Evolutionary conservation across 2,329 filamentous ascomycete species (phyloP).

Genomic region (Beauveria sp.): DNA sequence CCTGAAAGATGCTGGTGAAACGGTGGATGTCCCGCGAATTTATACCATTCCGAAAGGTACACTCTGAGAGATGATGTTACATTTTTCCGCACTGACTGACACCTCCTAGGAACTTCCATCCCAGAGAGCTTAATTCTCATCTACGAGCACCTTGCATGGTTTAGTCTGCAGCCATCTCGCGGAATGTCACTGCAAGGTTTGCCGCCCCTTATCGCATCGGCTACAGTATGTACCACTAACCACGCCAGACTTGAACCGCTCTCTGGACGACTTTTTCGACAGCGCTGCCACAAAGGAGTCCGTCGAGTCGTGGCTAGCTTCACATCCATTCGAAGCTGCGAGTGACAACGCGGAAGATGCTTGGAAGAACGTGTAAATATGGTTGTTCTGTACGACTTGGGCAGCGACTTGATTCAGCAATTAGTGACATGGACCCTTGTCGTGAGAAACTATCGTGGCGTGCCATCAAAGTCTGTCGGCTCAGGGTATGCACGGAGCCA

Average conservation of each 20-base stretch:
- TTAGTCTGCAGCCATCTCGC: slow-evolving; percentile 11
- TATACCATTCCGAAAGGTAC: not conserved
- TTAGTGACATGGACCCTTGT: no score
- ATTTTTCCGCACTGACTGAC: not conserved
- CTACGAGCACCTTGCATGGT: slow-evolving; percentile 8
- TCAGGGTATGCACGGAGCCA: slow-evolving; percentile 12
- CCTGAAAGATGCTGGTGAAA: not conserved
- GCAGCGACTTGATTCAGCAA: no score
- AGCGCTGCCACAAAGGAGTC: not conserved
- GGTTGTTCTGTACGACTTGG: no score
- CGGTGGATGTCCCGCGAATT: not conserved
- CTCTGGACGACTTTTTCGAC: slow-evolving; percentile 9
- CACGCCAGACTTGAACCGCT: slow-evolving; percentile 5
- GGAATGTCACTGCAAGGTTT: slow-evolving; percentile 10
- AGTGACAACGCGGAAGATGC: not conserved
- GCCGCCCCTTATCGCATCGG: not conserved
- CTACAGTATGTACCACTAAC: not conserved
- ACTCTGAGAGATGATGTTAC: no score
- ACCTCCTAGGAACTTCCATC: not conserved
- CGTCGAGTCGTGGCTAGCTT: slow-evolving; percentile 4
- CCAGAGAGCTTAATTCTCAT: slow-evolving; percentile 10
- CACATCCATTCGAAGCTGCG: slow-evolving; percentile 6
- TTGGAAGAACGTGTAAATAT: not conserved
- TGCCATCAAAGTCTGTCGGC: not conserved
- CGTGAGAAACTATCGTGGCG: not conserved